Evolutionary conservation across 148 eudicot genomes (phyloP).

Genomic region (Amaranthus cruentus): DNA sequence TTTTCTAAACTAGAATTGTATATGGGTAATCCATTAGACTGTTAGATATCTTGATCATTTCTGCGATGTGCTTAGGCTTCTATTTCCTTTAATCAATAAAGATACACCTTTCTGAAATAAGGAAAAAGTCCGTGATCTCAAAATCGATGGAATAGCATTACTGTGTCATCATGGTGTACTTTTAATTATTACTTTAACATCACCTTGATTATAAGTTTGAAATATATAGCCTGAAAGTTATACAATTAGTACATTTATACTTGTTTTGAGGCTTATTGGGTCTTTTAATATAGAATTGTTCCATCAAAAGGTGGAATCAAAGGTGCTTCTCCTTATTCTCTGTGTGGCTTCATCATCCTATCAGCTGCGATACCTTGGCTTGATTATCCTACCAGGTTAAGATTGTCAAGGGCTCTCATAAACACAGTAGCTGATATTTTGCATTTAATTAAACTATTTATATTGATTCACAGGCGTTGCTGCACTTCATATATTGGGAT

Average conservation of each 20-base stretch:
- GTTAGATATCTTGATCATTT: not conserved
- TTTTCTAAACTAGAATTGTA: not conserved
- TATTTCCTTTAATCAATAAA: not conserved
- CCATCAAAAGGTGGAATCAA: constrained; percentile 19
- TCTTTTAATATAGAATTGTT: constrained; percentile 11
- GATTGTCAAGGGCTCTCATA: constrained; percentile 4
- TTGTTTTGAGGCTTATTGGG: constrained; percentile 18
- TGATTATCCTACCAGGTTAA: constrained; percentile 21
- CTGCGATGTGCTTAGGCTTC: not conserved
- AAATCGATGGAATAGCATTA: too few species aligned
- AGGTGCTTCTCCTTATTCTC: constrained; percentile 19
- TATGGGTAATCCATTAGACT: not conserved
- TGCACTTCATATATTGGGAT: constrained; percentile 91
- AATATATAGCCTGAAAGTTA: constrained; percentile 1
- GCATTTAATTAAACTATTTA: constrained; percentile 10
- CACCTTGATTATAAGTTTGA: not conserved
- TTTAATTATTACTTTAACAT: not conserved
- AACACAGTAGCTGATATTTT: not conserved
- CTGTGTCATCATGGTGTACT: too few species aligned
- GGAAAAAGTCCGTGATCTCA: too few species aligned
- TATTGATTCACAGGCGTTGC: constrained; percentile 56
- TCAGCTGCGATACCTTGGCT: constrained; percentile 17
- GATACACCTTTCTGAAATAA: too few species aligned
- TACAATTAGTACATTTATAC: not conserved
- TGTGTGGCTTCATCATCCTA: constrained; percentile 22